Evolutionary conservation across 2,329 filamentous ascomycete genomes (phyloP), one percentile per base, ranked within the genome.

Genomic region (Microdochium trichocladiopsis): DNA sequence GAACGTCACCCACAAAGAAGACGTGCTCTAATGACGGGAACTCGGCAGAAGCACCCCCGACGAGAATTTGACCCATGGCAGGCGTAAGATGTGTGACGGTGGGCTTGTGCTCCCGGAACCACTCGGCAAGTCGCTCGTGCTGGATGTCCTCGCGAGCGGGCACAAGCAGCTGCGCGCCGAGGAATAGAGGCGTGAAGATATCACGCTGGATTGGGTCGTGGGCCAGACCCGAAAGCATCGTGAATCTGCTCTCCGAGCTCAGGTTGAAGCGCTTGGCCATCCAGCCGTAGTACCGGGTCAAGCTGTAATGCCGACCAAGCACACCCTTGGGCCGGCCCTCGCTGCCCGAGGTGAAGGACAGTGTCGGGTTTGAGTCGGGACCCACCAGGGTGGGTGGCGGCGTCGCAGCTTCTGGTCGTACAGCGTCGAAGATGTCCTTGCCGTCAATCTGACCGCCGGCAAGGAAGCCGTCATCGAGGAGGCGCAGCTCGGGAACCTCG

Each of bases 61-160:
- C 86, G 2, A 97, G 74, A 55, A 97, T 94, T 61, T 96, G 90
- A 52, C 92, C 92, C 92, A 97, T 96, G 53, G 94, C 94, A 10
- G 94, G 94, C 1, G 94, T 99, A 37, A 97, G 72, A 69, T 97
- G 94, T 12, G 87, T 90, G 21, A 91, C 88, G 16, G 86, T 95
- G 2, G 88, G 83, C 52, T 79, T 72, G 63, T 88, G 81, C 50
- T 86, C 81, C 50, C 78, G 76, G 79, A 96, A 90, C 94, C 94
- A 99, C 63, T 95, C 90, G 4, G 86, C 86, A 14, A 96, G 75
- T 61, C 78, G 84, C 70, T 96, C 92, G 66, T 96, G 88, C 51
- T 86, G 82, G 54, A 97, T 97, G 60, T 91, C 84, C 56, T 96
- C 91, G 53, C 81, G 81, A 11, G 88, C 81, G 1, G 92, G 92